Evolutionary conservation across 345 rosid species (phyloP), one percentile per base, ranked within the genome.

Genomic region (Gossypium anomalum): DNA sequence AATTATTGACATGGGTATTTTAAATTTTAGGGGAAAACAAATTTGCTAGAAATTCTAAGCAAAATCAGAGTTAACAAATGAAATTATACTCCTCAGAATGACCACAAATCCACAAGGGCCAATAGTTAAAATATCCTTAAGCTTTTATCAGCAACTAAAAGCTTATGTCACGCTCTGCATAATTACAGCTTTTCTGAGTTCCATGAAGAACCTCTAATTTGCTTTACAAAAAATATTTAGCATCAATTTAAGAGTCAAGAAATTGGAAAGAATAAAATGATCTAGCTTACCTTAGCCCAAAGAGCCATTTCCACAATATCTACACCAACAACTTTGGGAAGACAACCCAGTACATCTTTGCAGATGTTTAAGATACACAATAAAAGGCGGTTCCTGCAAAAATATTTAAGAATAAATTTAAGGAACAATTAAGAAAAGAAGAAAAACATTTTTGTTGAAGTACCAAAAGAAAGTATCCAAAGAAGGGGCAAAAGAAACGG

Each of bases 231-330:
- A 71, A 38, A n/a, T 4, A 20, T 38, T 47, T 16, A 45, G 12
- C 20, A 56, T 3, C n/a, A 56, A 48, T 70, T 17, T 11, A 29
- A 53, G 27, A 53, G 48, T 34, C 29, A 77, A 53, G 75, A 79
- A 68, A 69, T 22, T 19, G 41, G 69, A 75, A 70, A 45, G 73
- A 53, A 75, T 74, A 67, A 56, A 56, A 60, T 74, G 60, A 56
- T 63, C 25, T 60, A 44, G 74, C 61, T 57, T 76, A 95, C 98
- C 99, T 95, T 95, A 78, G 98, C 99, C 98, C 98, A 93, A 80
- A 93, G 86, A 75, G 98, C 97, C 98, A 90, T 90, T 86, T 93
- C 98, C 48, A 93, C 98, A 14, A 93, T 81, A 90, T 93, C 98
- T 80, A 92, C 84, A 70, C 97, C 66, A 15, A 61, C 66, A 61